A percentile compares a stretch with the other conserved stretches of the same genome.
phyloP scores from a whole-genome alignment of 2,329 filamentous ascomycete genomes.

The Scolecobasidium constrictum region DNA sequence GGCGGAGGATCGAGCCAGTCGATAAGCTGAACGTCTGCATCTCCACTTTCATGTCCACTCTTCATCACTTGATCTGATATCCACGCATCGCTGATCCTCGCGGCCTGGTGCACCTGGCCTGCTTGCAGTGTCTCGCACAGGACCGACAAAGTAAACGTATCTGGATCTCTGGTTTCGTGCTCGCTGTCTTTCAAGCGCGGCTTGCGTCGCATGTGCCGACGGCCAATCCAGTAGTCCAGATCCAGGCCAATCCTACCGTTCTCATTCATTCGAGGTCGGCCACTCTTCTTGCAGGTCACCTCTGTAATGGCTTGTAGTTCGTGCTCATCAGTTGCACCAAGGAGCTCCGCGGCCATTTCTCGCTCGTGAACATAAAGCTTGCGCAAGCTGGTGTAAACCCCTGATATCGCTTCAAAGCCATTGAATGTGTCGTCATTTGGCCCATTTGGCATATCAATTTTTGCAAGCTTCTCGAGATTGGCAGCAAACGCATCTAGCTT shows the following conservation, averaged over 20 bases:
- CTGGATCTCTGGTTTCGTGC: constrained; percentile 22
- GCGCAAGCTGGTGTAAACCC: constrained; percentile 59
- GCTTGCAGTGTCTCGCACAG: constrained; percentile 43
- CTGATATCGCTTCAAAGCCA: constrained; percentile 66
- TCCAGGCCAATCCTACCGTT: constrained; percentile 56
- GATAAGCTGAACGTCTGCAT: constrained; percentile 33
- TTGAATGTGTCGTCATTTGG: constrained; percentile 45
- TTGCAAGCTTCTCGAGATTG: constrained; percentile 60
- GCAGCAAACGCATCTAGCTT: constrained; percentile 58
- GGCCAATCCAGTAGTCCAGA: constrained; percentile 68
- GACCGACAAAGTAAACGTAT: constrained; percentile 57
- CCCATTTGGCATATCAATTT: constrained; percentile 60
- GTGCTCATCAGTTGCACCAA: background rate
- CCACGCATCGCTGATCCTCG: constrained; percentile 65
- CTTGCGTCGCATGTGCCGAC: constrained; percentile 34
- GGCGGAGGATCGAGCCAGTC: constrained; percentile 67
- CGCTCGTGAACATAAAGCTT: constrained; percentile 60
- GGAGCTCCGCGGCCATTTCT: background rate
- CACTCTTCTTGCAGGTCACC: constrained; percentile 55
- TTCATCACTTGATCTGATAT: constrained; percentile 58
- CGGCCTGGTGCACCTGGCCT: constrained; percentile 42
- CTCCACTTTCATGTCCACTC: constrained; percentile 28
- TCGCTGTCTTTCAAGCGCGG: background rate
- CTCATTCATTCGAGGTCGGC: constrained; percentile 60
- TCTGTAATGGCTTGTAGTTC: constrained; percentile 3